Evolutionary conservation across 495 filamentous ascomycete genomes (phyloP).

Genomic region (Xylaria intraflava): DNA sequence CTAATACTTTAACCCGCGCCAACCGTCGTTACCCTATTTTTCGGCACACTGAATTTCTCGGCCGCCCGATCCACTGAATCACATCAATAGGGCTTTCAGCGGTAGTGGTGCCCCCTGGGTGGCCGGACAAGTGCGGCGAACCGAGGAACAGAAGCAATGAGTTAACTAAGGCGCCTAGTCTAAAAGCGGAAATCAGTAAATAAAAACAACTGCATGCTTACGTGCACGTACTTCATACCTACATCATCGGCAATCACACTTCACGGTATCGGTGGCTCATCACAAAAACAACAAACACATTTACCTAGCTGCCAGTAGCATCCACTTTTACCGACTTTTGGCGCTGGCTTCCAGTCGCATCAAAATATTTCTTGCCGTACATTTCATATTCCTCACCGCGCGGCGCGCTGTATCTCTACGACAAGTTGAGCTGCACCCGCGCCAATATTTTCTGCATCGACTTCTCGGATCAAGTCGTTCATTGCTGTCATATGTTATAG

Average conservation of each 20-base stretch:
- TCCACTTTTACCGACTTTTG: not conserved
- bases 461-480: not conserved
- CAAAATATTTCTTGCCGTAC: too few relatives aligned
- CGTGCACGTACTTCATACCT: too few relatives aligned
- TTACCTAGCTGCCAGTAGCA: not conserved
- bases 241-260: not conserved
- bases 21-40: too few relatives aligned
- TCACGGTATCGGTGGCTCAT: too few relatives aligned
- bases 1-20: too few relatives aligned
- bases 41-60: too few relatives aligned
- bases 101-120: too few relatives aligned
- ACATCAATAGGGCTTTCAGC: too few relatives aligned
- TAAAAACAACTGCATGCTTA: slow-evolving; percentile 2
- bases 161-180: slow-evolving; percentile 1
- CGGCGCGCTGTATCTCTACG: not conserved
- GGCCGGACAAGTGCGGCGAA: too few relatives aligned
- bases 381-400: too few relatives aligned
- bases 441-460: not conserved
- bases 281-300: not conserved
- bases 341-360: not conserved
- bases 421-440: not conserved
- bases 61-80: too few relatives aligned
- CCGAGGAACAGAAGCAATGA: too few relatives aligned
- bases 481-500: not conserved
- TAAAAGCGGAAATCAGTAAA: slow-evolving; percentile 26